These are phyloP conservation scores for Bipolaris bicolor DNA, from an alignment of 2,329 filamentous ascomycete genomes.

Conservation along the genomic window DNA sequence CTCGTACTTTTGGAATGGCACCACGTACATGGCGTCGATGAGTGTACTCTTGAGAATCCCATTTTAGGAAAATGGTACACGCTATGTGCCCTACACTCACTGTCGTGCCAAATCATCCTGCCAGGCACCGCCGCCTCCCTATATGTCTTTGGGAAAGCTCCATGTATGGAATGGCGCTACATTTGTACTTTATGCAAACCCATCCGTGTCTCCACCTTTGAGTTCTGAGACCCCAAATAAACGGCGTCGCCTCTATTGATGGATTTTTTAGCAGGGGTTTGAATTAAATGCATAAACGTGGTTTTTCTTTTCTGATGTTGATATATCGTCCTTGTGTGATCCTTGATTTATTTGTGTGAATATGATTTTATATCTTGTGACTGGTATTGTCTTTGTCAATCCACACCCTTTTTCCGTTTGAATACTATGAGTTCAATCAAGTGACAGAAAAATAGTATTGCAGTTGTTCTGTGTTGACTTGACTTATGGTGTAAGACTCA, in stretches of 20 bases:
- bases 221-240: neutral
- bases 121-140: neutral
- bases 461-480: too few relatives aligned
- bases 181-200: neutral
- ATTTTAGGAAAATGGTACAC: neutral
- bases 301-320: too few relatives aligned
- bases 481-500: too few relatives aligned
- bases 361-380: too few relatives aligned
- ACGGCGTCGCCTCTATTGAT: neutral
- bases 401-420: too few relatives aligned
- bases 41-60: neutral
- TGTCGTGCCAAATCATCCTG: neutral
- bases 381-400: too few relatives aligned
- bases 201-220: neutral
- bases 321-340: too few relatives aligned
- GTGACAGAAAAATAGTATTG: too few relatives aligned
- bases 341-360: too few relatives aligned
- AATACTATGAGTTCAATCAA: too few relatives aligned
- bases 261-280: too few relatives aligned
- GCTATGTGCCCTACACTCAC: neutral
- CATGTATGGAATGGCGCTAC: neutral
- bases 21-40: neutral
- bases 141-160: neutral
- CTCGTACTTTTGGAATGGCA: neutral
- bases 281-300: too few relatives aligned